Evolutionary conservation across 768 basidiomycete genomes (phyloP).

Genomic region (Dioszegia hungarica): DNA sequence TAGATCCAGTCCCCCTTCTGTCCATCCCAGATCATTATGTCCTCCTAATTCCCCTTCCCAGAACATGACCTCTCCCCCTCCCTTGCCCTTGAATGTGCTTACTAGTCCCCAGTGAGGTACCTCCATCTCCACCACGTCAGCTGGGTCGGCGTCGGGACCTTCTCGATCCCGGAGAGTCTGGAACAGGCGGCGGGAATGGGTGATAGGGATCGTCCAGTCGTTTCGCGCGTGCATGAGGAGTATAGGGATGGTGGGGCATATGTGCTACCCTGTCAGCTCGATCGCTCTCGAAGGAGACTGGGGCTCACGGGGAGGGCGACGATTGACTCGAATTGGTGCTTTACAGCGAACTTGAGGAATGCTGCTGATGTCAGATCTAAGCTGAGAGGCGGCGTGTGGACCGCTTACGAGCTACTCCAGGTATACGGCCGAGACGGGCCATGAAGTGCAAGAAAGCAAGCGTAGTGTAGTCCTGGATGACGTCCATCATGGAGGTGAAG

Average conservation of each 20-base stretch:
- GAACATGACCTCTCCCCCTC: slow-evolving; percentile 26
- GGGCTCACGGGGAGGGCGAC: slow-evolving; percentile 18
- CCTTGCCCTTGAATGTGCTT: slow-evolving; percentile 3
- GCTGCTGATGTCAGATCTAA: not conserved
- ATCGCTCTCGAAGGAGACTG: not conserved
- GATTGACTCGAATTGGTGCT: slow-evolving; percentile 24
- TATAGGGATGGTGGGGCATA: slow-evolving; percentile 51
- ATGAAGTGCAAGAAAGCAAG: slow-evolving; percentile 66
- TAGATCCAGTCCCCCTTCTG: slow-evolving; percentile 40
- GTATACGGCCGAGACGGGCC: slow-evolving; percentile 17
- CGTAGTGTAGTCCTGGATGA: slow-evolving; percentile 63
- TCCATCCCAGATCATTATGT: slow-evolving; percentile 39
- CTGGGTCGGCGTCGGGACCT: not conserved
- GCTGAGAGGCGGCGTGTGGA: not conserved
- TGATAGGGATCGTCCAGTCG: slow-evolving; percentile 67
- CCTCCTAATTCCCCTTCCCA: slow-evolving; percentile 41
- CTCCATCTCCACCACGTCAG: not conserved
- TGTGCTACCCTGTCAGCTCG: not conserved
- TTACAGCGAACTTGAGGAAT: not conserved
- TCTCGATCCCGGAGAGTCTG: not conserved
- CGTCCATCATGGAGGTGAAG: slow-evolving; percentile 53
- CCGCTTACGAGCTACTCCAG: slow-evolving; percentile 14
- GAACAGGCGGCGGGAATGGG: slow-evolving; percentile 67
- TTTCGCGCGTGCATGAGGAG: slow-evolving; percentile 70
- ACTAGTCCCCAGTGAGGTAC: slow-evolving; percentile 36